Evolutionary conservation across 495 filamentous ascomycete genomes (phyloP).

Genomic region (Pyronema omphalodes): DNA sequence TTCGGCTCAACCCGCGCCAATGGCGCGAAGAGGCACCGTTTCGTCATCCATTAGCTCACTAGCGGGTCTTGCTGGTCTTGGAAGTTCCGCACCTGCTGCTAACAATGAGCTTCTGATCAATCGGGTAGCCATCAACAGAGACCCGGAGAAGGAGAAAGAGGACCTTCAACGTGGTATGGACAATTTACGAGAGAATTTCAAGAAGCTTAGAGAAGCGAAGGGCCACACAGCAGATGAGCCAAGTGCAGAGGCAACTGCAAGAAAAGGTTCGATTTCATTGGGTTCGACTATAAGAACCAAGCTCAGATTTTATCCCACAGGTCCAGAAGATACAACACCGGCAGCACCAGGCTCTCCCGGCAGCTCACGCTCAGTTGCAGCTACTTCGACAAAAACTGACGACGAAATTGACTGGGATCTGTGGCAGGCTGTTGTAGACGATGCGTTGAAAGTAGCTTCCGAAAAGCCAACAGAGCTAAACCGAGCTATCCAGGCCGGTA

Average conservation of each 20-base stretch:
- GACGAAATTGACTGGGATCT: slow-evolving; percentile 77
- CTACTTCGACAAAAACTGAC: slow-evolving; percentile 10
- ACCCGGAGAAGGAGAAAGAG: slow-evolving; percentile 22
- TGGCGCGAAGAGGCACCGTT: slow-evolving; percentile 17
- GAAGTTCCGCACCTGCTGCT: slow-evolving; percentile 11
- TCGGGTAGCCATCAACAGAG: slow-evolving; percentile 15
- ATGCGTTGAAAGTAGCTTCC: slow-evolving; percentile 69
- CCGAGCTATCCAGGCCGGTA: slow-evolving; percentile 76
- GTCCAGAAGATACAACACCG: background rate
- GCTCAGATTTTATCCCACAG: background rate
- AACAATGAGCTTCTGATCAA: slow-evolving; percentile 19
- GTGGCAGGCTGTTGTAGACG: slow-evolving; percentile 89
- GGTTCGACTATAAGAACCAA: background rate
- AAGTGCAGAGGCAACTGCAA: background rate
- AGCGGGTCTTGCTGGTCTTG: slow-evolving; percentile 14
- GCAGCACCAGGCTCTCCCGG: background rate
- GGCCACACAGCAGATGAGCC: slow-evolving; percentile 9
- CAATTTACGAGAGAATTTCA: slow-evolving; percentile 22
- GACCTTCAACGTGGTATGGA: slow-evolving; percentile 17
- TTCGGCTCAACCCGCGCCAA: slow-evolving; percentile 2
- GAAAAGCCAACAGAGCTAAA: slow-evolving; percentile 78
- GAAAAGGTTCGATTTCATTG: background rate
- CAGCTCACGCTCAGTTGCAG: background rate
- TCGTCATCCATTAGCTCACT: slow-evolving; percentile 17
- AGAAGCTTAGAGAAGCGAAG: slow-evolving; percentile 21